phyloP scores from a whole-genome alignment of 2,329 filamentous ascomycete species.

The Arthrobotrys iridis region DNA sequence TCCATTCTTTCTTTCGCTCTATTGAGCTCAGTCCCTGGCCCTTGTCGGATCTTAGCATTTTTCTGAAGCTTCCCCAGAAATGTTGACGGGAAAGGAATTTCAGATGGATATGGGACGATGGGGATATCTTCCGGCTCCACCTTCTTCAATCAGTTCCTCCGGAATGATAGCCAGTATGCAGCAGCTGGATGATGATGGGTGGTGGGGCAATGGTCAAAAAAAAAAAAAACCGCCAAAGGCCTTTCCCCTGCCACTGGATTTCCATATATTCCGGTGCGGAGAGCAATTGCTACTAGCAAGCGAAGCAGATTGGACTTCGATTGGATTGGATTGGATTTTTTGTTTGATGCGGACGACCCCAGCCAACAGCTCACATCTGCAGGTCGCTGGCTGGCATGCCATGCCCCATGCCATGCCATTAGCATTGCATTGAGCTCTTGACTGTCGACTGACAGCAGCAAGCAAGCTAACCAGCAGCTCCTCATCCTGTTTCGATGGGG shows the following conservation, averaged over 20 bases:
- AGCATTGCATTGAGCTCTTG: not conserved
- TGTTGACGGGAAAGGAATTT: too few species aligned
- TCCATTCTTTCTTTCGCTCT: not conserved
- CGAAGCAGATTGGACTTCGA: too few species aligned
- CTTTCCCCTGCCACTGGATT: too few species aligned
- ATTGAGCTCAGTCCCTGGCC: too few species aligned
- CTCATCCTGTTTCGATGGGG: not conserved
- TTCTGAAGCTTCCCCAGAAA: not conserved
- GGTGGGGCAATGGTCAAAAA: slow-evolving; percentile 8
- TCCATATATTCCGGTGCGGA: slow-evolving; percentile 5
- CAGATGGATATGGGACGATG: not conserved
- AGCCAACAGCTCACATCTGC: slow-evolving; percentile 27
- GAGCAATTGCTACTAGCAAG: too few species aligned
- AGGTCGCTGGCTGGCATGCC: not conserved
- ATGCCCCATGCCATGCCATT: not conserved
- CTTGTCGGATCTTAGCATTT: too few species aligned
- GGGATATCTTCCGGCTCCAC: slow-evolving; percentile 7
- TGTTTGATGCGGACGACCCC: not conserved
- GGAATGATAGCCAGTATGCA: not conserved
- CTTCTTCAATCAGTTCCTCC: not conserved
- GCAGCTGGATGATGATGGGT: not conserved
- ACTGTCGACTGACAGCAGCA: not conserved
- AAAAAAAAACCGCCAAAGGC: not conserved
- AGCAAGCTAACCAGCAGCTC: too few species aligned
- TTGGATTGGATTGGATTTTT: too few species aligned